These are phyloP conservation scores for Candida tropicalis DNA, from an alignment of 1,139 yeast genomes.

Conservation along the genomic window DNA sequence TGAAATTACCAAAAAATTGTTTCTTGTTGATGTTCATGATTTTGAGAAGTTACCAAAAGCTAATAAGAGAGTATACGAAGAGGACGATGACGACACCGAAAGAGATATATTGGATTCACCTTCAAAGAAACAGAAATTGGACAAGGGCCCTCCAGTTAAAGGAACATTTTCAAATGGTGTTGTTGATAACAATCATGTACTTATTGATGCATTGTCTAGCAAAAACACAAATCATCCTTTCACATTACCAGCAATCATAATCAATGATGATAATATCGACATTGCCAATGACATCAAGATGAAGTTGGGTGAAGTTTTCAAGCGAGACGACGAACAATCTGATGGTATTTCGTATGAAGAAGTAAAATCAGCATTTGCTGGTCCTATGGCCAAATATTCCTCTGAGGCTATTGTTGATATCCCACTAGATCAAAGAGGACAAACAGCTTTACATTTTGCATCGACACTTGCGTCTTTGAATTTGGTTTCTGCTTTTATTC, in stretches of 20 bases:
- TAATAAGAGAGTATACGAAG: conserved; percentile 20
- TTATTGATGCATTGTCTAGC: conserved; percentile 24
- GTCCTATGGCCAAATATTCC: conserved; percentile 19
- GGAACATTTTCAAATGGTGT: neutral
- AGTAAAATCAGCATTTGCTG: conserved; percentile 29
- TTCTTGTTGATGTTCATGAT: conserved; percentile 50
- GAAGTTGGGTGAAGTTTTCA: conserved; percentile 51
- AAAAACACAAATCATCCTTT: conserved; percentile 51
- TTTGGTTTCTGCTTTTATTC: conserved; percentile 39
- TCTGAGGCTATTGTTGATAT: conserved; percentile 30
- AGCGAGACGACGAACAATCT: conserved; percentile 38
- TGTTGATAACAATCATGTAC: neutral
- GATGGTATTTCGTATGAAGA: conserved; percentile 36
- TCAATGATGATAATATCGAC: conserved; percentile 29
- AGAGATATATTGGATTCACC: conserved; percentile 34
- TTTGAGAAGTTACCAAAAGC: conserved; percentile 40
- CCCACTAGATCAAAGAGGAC: conserved; percentile 44
- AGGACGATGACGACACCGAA: conserved; percentile 14
- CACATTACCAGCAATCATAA: conserved; percentile 55
- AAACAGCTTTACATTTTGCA: conserved; percentile 51
- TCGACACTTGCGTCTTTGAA: conserved; percentile 44
- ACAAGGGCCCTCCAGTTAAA: too few species aligned
- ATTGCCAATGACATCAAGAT: conserved; percentile 55
- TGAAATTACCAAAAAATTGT: conserved; percentile 40
- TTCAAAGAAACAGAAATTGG: conserved; percentile 29